Conservation (phyloP, 1,284 basidiomycete genomes). For the Cutaneotrichosporon arboriforme region DNA sequence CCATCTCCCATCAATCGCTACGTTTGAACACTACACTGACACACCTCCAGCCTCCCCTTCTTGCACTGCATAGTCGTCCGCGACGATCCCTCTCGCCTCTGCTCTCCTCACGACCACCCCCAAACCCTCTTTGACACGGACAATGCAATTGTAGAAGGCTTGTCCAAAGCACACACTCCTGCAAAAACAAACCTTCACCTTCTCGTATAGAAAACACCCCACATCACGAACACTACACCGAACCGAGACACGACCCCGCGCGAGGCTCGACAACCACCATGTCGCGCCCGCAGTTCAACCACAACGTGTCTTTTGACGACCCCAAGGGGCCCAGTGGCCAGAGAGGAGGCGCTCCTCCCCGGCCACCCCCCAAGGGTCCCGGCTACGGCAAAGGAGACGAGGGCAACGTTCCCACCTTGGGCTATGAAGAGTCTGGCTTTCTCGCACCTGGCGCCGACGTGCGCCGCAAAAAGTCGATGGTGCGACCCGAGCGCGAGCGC, state of each 20-base stretch:
- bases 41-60: background rate
- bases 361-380: conserved; percentile 31
- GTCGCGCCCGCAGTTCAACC: conserved; percentile 34
- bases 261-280: conserved; percentile 18
- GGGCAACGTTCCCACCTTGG: conserved; percentile 18
- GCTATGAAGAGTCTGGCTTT: conserved; percentile 35
- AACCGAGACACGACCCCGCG: background rate
- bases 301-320: conserved; percentile 41
- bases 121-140: conserved; percentile 25
- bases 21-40: too few species aligned
- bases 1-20: too few species aligned
- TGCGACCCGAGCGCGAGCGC: conserved; percentile 90
- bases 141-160: conserved; percentile 13
- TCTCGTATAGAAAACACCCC: background rate
- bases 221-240: background rate
- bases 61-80: background rate
- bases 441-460: conserved; percentile 47
- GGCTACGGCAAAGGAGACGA: conserved; percentile 12
- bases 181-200: background rate
- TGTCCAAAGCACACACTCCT: conserved; percentile 1
- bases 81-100: background rate
- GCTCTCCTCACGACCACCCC: background rate
- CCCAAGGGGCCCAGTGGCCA: conserved; percentile 11
- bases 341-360: conserved; percentile 13
- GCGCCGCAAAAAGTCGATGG: conserved; percentile 83